Percentiles rank a stretch among this genome's conserved stretches.
Conservation (phyloP, 2,329 filamentous ascomycete genomes). For the Pseudohalonectria lignicola region DNA sequence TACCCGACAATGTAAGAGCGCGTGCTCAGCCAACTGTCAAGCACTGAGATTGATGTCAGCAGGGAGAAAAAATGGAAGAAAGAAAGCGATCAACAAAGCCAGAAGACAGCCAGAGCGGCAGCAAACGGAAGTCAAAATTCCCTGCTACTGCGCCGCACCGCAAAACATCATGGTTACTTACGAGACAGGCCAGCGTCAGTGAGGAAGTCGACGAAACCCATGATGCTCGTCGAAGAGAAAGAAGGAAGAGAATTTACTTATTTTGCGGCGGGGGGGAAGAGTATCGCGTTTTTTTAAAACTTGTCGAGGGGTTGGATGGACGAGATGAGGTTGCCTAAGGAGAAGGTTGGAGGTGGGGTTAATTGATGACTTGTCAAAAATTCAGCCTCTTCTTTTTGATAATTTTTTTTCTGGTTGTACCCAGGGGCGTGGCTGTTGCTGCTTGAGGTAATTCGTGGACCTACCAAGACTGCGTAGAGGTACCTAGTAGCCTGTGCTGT, state of each 20-base stretch:
- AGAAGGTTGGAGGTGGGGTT: conserved; percentile 3
- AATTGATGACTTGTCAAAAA: not conserved
- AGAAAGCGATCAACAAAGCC: not conserved
- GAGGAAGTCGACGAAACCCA: conserved; percentile 18
- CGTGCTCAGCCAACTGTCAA: conserved; percentile 56
- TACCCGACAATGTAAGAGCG: conserved; percentile 71
- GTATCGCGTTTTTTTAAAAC: not conserved
- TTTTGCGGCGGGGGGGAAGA: not conserved
- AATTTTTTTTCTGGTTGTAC: not conserved
- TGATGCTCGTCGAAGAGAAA: conserved; percentile 6
- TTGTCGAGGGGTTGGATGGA: not conserved
- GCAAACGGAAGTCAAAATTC: conserved; percentile 1
- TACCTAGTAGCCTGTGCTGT: no score
- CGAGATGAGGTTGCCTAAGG: not conserved
- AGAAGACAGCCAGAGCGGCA: not conserved
- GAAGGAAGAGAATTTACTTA: not conserved
- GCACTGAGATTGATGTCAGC: conserved; percentile 26
- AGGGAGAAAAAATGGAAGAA: not conserved
- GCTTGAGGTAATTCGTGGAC: no score
- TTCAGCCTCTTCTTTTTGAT: no score
- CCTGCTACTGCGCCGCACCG: not conserved
- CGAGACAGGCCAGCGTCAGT: conserved; percentile 15
- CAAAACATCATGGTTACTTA: conserved; percentile 8
- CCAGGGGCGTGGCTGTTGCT: not conserved
- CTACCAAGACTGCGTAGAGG: no score